Evolutionary conservation across 2,329 filamentous ascomycete genomes (phyloP).

Genomic region (Juglanconis oblonga): DNA sequence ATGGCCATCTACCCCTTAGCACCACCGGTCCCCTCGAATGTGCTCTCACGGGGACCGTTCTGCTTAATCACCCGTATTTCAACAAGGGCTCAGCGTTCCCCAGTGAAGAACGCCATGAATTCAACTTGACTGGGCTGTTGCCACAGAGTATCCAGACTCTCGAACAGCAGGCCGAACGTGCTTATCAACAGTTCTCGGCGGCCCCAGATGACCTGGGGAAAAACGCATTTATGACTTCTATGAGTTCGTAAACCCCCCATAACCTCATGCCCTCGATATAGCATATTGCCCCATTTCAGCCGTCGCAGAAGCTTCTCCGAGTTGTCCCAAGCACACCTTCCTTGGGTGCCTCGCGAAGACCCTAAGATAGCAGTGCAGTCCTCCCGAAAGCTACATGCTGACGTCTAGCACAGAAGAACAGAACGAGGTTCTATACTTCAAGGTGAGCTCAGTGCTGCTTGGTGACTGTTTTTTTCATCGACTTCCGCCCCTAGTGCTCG

Average conservation of each 20-base stretch:
- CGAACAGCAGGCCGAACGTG: constrained; percentile 71
- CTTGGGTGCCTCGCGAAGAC: no score
- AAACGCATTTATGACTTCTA: constrained; percentile 82
- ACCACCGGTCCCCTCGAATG: constrained; percentile 48
- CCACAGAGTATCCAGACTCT: constrained; percentile 71
- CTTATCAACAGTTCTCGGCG: constrained; percentile 74
- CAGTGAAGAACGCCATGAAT: constrained; percentile 62
- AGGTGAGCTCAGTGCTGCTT: constrained; percentile 40
- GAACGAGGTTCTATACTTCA: constrained; percentile 80
- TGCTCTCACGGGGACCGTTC: constrained; percentile 46
- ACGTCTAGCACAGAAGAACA: constrained; percentile 56
- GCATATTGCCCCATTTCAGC: no score
- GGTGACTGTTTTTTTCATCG: neutral
- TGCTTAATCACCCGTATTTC: constrained; percentile 65
- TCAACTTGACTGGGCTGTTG: constrained; percentile 70
- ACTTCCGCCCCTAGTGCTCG: rapidly evolving
- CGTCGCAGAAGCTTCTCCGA: no score
- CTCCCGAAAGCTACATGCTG: neutral
- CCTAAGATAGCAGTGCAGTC: no score
- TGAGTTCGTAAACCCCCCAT: constrained; percentile 41
- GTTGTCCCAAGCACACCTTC: no score
- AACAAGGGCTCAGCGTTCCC: constrained; percentile 85
- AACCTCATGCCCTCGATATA: no score
- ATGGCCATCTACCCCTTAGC: constrained; percentile 44
- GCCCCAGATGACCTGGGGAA: constrained; percentile 67